Conservation (phyloP, 106 monocot species). For the Acanthochlamys bracteata region DNA sequence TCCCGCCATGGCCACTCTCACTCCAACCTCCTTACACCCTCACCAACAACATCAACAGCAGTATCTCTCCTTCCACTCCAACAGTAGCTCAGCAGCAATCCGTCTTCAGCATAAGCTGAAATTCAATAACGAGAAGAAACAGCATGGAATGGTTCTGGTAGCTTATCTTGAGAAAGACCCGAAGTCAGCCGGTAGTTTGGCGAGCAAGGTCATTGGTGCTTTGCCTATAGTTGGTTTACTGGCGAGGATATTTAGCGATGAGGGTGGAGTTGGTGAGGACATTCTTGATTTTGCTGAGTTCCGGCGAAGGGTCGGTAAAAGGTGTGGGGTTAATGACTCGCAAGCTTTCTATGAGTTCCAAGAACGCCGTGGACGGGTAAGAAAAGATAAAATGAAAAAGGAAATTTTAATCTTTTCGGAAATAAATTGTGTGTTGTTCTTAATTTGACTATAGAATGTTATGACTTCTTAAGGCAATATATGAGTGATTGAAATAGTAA, state of each 20-base stretch:
- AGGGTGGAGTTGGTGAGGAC: conserved; percentile 92
- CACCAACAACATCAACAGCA: not conserved
- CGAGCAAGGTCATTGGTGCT: conserved; percentile 64
- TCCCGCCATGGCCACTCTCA: not conserved
- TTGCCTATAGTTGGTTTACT: conserved; percentile 86
- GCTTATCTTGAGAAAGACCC: conserved; percentile 83
- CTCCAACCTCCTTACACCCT: not conserved
- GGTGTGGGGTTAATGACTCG: conserved; percentile 68
- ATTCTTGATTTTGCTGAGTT: conserved; percentile 99
- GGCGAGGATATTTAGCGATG: conserved; percentile 77
- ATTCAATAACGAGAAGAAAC: not conserved
- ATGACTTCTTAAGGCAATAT: too few relatives aligned
- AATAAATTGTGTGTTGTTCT: too few relatives aligned
- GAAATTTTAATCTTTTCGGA: too few relatives aligned
- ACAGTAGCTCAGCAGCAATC: not conserved
- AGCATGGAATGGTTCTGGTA: conserved; percentile 5
- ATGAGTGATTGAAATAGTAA: too few relatives aligned
- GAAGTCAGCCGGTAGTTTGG: conserved; percentile 47
- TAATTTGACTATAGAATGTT: too few relatives aligned
- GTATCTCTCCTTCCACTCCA: not conserved
- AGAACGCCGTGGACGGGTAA: conserved; percentile 77
- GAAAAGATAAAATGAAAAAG: too few relatives aligned
- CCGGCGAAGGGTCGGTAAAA: conserved; percentile 76
- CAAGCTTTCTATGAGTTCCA: conserved; percentile 73
- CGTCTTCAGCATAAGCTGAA: too few relatives aligned